Conservation (phyloP, 768 basidiomycete genomes). For the Naematelia aurantialba region DNA sequence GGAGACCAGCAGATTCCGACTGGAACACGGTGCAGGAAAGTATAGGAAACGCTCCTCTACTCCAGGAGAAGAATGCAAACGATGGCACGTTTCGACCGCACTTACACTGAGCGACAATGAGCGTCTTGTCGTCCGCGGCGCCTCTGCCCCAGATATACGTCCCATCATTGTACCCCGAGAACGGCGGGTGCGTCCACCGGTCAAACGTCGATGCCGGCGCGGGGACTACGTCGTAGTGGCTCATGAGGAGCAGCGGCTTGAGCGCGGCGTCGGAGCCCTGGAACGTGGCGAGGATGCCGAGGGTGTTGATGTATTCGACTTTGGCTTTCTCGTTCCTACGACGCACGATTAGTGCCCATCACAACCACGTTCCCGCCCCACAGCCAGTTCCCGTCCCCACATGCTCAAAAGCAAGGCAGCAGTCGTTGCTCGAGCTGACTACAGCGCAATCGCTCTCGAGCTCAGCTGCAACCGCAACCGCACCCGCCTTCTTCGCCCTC, state of each 20-base stretch:
- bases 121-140: conserved; percentile 44
- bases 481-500: background rate
- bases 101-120: conserved; percentile 45
- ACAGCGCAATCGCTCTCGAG: too few species aligned
- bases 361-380: too few species aligned
- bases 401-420: too few species aligned
- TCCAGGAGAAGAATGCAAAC: too few species aligned
- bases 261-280: conserved; percentile 41
- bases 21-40: too few species aligned
- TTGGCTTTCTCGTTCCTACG: conserved; percentile 34
- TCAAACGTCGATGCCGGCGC: conserved; percentile 42
- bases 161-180: conserved; percentile 43
- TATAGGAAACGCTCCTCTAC: too few species aligned
- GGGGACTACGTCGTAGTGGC: conserved; percentile 48
- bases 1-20: too few species aligned
- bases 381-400: too few species aligned
- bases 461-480: too few species aligned
- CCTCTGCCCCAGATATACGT: conserved; percentile 44
- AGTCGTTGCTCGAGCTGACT: too few species aligned
- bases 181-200: conserved; percentile 43
- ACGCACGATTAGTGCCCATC: too few species aligned
- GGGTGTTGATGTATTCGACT: conserved; percentile 45
- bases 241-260: conserved; percentile 46
- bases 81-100: background rate
- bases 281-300: conserved; percentile 45